Evolutionary conservation across 179 eudicot species (phyloP).

Genomic region (Silene vulgaris): DNA sequence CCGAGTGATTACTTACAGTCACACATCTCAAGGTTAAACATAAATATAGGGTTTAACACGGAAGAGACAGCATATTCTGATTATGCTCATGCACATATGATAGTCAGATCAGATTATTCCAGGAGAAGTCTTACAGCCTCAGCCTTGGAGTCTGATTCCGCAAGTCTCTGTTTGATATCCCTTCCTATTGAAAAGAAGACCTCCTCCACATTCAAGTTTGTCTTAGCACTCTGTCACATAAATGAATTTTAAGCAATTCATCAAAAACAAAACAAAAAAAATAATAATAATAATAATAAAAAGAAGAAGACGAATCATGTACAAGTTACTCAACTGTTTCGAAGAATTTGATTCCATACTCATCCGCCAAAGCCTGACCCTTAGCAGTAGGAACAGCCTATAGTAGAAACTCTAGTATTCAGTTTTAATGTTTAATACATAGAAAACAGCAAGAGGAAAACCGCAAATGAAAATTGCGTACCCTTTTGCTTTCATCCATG

Average conservation of each 20-base stretch:
- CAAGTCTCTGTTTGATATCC: conserved; percentile 65
- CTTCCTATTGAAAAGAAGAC: conserved; percentile 58
- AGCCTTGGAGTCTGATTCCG: conserved; percentile 47
- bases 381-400: conserved; percentile 72
- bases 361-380: conserved; percentile 73
- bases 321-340: conserved; percentile 51
- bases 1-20: neutral
- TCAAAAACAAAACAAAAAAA: conserved; percentile 4
- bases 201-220: conserved; percentile 60
- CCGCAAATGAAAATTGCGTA: conserved; percentile 1
- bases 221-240: conserved; percentile 60
- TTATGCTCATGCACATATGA: neutral
- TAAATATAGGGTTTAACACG: neutral
- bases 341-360: conserved; percentile 69
- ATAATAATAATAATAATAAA: too few species aligned
- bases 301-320: conserved; percentile 5
- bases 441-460: neutral
- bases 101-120: neutral
- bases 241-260: conserved; percentile 6
- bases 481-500: conserved; percentile 67
- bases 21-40: neutral
- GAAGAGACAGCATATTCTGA: neutral
- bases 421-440: neutral
- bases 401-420: conserved; percentile 1
- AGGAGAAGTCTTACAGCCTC: conserved; percentile 31